Conservation (phyloP, 1,284 basidiomycete genomes). For the Hypsizygus ulmarius region DNA sequence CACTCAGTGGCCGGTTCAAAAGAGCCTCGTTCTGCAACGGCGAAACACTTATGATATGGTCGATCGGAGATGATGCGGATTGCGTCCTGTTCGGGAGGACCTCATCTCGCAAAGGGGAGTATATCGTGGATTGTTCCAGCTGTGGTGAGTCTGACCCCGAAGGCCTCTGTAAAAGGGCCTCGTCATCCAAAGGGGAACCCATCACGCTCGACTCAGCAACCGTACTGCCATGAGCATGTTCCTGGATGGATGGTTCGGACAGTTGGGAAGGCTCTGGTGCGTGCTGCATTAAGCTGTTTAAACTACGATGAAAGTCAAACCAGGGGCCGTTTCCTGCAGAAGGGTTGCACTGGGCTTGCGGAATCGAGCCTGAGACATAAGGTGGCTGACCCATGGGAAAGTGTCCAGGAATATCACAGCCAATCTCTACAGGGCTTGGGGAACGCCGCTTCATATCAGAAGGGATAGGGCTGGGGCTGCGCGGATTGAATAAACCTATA, state of each 20-base stretch:
- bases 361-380: too few species aligned
- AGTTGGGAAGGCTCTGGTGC: background rate
- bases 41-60: slow-evolving; percentile 16
- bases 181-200: slow-evolving; percentile 29
- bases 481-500: too few species aligned
- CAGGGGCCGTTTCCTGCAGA: background rate
- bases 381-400: too few species aligned
- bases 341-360: too few species aligned
- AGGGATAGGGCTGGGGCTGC: too few species aligned
- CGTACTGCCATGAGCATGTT: background rate
- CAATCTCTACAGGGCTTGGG: too few species aligned
- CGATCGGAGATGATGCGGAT: too few species aligned
- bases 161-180: slow-evolving; percentile 31
- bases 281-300: slow-evolving; percentile 4
- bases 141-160: slow-evolving; percentile 8
- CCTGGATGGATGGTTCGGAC: background rate
- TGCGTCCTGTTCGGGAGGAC: too few species aligned
- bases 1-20: slow-evolving; percentile 24
- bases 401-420: too few species aligned
- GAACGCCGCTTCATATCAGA: too few species aligned
- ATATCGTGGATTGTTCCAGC: slow-evolving; percentile 5
- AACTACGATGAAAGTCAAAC: background rate
- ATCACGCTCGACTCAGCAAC: background rate
- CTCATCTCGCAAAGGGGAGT: too few species aligned
- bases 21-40: slow-evolving; percentile 31